Percentiles rank a stretch among this genome's conserved stretches.
Conservation (phyloP, 495 filamentous ascomycete species). For the Hypoxylon lenormandii region DNA sequence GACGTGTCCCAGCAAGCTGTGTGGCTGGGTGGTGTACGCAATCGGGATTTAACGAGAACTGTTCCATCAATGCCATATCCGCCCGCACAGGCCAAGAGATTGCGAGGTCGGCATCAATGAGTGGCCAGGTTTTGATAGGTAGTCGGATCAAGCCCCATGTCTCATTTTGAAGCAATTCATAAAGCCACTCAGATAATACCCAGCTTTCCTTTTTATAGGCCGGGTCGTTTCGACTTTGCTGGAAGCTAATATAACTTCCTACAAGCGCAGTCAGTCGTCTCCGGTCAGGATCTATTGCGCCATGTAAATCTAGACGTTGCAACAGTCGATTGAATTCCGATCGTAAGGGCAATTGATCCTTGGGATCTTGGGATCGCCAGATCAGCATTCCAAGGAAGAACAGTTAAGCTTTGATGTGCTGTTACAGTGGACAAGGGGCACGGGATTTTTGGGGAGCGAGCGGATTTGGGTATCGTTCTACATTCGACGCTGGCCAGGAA, state of each 20-base stretch:
- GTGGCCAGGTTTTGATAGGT: conserved; percentile 1
- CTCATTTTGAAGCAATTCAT: conserved; percentile 5
- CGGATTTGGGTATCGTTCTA: conserved; percentile 7
- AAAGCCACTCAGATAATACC: background rate
- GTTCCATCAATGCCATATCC: conserved; percentile 9
- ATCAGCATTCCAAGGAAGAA: conserved; percentile 16
- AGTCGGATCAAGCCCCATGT: conserved; percentile 29
- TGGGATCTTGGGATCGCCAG: conserved; percentile 34
- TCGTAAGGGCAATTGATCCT: conserved; percentile 17
- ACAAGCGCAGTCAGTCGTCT: background rate
- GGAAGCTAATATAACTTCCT: background rate
- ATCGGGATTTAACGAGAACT: conserved; percentile 12
- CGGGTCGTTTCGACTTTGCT: no score
- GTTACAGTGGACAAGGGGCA: conserved; percentile 31
- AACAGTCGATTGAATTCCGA: background rate
- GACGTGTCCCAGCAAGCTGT: conserved; percentile 9
- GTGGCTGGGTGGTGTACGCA: background rate
- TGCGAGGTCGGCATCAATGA: conserved; percentile 10
- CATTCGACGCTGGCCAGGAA: background rate
- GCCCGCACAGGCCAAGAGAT: conserved; percentile 9
- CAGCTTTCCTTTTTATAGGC: conserved; percentile 3
- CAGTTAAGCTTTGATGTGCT: conserved; percentile 42
- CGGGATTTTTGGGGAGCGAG: conserved; percentile 11
- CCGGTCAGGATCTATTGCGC: background rate
- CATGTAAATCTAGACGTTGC: background rate